Evolutionary conservation across 108 stramenopile species (phyloP).

Genomic region (Cyclotella baltica): DNA sequence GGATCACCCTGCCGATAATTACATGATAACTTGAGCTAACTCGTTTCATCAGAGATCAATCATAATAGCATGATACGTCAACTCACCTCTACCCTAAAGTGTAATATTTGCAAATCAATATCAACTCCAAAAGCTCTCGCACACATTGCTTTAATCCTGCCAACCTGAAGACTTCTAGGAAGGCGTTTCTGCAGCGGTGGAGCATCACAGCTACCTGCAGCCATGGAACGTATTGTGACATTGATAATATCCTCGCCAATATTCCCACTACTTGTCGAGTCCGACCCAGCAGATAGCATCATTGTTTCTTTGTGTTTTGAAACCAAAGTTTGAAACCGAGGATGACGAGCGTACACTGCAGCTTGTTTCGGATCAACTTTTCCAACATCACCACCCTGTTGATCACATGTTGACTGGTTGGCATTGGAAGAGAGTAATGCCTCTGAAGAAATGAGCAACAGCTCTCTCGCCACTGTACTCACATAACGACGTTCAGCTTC

Average conservation of each 20-base stretch:
- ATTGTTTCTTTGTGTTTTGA: constrained; percentile 70
- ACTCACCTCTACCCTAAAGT: constrained; percentile 65
- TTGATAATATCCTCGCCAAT: constrained; percentile 70
- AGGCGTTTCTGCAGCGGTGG: constrained; percentile 79
- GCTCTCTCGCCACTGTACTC: constrained; percentile 65
- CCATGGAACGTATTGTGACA: constrained; percentile 76
- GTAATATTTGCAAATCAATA: constrained; percentile 77
- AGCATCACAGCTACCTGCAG: constrained; percentile 72
- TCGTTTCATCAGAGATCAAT: background rate
- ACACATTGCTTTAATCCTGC: constrained; percentile 83
- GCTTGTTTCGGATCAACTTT: constrained; percentile 21
- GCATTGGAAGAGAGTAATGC: constrained; percentile 10
- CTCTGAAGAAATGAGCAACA: constrained; percentile 51
- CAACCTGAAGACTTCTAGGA: constrained; percentile 74
- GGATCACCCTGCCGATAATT: constrained; percentile 48
- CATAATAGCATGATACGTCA: too few species aligned
- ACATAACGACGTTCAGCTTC: constrained; percentile 89
- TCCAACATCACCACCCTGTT: background rate
- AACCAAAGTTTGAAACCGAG: constrained; percentile 58
- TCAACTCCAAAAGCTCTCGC: constrained; percentile 80
- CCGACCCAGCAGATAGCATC: constrained; percentile 32
- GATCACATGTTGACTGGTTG: background rate
- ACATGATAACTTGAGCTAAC: background rate
- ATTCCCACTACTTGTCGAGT: constrained; percentile 25
- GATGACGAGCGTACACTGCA: constrained; percentile 60